phyloP scores from a whole-genome alignment of 345 rosid genomes.

The Angophora floribunda region DNA sequence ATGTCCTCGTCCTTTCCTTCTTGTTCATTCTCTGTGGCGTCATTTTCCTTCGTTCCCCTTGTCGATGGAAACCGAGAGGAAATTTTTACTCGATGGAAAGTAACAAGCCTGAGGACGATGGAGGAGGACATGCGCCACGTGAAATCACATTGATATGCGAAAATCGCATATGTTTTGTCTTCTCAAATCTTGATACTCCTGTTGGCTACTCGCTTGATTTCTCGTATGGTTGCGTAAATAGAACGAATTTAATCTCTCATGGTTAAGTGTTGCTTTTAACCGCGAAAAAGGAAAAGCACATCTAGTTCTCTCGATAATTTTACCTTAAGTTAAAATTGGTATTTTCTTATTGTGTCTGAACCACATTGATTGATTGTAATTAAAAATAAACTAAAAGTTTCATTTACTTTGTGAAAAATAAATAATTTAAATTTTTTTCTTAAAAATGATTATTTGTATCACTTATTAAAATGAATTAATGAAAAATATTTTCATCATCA shows the following conservation, averaged over 20 bases:
- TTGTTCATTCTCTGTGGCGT: background rate
- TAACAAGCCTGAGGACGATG: background rate
- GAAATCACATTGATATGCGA: background rate
- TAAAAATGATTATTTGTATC: no score
- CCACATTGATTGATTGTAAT: background rate
- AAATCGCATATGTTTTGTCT: background rate
- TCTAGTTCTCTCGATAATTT: background rate
- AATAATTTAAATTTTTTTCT: no score
- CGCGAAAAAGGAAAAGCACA: background rate
- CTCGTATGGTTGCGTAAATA: background rate
- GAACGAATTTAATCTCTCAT: background rate
- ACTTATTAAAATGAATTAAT: no score
- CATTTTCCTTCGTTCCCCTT: background rate
- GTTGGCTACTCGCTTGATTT: background rate
- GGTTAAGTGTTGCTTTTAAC: background rate
- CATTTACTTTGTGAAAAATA: accelerated
- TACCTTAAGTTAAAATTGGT: no score
- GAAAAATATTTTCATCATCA: no score
- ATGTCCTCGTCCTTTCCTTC: background rate
- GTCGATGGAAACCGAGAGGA: background rate
- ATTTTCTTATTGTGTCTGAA: background rate
- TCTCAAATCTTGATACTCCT: background rate
- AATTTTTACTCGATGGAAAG: background rate
- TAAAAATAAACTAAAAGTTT: background rate
- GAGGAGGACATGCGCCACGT: background rate